Conservation (phyloP, 208 protist genomes). For the Naegleria gruberi region DNA sequence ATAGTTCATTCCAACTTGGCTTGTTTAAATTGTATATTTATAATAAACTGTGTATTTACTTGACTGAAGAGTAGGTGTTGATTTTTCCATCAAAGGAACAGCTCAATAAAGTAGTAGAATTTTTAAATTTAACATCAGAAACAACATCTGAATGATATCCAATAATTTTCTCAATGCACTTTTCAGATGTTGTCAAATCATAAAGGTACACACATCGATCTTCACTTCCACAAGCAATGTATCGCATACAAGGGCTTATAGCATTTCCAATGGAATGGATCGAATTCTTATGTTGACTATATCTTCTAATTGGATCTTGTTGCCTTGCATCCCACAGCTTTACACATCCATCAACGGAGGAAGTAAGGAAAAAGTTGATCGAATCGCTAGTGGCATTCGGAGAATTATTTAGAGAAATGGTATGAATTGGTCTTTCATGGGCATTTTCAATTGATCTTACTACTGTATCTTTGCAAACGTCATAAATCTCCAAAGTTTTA, state of each 20-base stretch:
- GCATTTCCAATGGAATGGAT: constrained; percentile 13
- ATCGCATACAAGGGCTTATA: constrained; percentile 31
- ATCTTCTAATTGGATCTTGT: constrained; percentile 37
- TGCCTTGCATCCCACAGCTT: constrained; percentile 83
- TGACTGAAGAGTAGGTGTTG: not conserved
- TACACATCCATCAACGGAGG: constrained; percentile 50
- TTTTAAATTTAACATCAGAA: not conserved
- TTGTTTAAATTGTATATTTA: too few relatives aligned
- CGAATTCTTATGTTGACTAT: constrained; percentile 25
- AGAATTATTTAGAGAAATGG: not conserved
- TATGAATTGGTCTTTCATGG: not conserved
- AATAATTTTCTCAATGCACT: constrained; percentile 5
- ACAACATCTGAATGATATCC: not conserved
- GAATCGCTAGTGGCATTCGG: not conserved
- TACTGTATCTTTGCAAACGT: not conserved
- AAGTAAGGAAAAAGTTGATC: constrained; percentile 21
- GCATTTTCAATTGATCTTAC: not conserved
- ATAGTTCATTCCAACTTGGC: too few relatives aligned
- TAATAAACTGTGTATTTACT: too few relatives aligned
- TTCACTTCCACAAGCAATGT: constrained; percentile 31
- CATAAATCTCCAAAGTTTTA: not conserved
- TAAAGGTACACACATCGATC: constrained; percentile 30
- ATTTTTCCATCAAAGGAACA: not conserved
- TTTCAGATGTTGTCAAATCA: not conserved
- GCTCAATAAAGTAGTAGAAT: not conserved